Evolutionary conservation across 257 asterid species (phyloP).

Genomic region (Solanum acaule): DNA sequence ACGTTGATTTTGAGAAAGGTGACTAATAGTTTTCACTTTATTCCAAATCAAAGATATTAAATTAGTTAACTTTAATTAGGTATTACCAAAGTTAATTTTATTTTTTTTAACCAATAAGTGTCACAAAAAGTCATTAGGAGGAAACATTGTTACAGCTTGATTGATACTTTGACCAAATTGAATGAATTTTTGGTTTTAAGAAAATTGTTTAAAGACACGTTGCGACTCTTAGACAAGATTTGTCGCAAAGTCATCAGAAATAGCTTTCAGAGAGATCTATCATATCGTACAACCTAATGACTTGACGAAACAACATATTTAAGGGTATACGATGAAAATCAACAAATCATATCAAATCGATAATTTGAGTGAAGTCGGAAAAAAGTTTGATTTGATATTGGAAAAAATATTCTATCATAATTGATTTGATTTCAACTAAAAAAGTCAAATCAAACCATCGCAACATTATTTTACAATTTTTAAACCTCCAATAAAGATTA

Average conservation of each 20-base stretch:
- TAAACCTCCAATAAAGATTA: background rate
- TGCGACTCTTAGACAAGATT: background rate
- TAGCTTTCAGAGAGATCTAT: background rate
- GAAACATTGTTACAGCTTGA: background rate
- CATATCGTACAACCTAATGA: background rate
- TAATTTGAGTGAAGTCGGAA: background rate
- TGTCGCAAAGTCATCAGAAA: background rate
- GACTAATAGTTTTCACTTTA: background rate
- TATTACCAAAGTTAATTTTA: background rate
- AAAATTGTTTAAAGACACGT: background rate
- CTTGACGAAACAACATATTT: background rate
- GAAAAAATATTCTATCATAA: too few relatives aligned
- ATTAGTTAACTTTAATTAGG: background rate
- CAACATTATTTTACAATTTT: too few relatives aligned
- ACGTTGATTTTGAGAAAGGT: background rate
- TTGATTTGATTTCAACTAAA: too few relatives aligned
- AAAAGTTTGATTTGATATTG: too few relatives aligned
- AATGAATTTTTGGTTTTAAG: background rate
- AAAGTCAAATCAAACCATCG: too few relatives aligned
- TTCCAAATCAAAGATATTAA: background rate
- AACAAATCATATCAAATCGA: background rate
- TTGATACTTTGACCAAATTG: background rate
- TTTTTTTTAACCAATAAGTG: background rate
- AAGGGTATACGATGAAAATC: background rate
- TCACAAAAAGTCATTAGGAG: background rate